Evolutionary conservation across 2,329 filamentous ascomycete genomes (phyloP), one percentile per base, ranked within the genome.

Genomic region (Cytospora piceae): DNA sequence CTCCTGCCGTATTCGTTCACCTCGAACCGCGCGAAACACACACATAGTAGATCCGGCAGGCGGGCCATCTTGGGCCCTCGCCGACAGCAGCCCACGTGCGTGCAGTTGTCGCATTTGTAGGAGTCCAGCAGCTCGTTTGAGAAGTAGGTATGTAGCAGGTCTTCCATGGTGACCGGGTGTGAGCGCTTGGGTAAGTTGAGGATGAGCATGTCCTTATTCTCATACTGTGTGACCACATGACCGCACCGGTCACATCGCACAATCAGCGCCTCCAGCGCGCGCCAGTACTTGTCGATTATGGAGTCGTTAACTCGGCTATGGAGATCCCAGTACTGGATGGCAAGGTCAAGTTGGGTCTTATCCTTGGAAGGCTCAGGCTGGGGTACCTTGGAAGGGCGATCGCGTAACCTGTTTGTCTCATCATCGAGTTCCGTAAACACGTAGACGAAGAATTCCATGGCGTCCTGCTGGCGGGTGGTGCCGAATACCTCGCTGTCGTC

Each of bases 361-460:
- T 69, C 62, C 34, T 58, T 61, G 20, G 67, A 49, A 20, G 64
- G 54, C 58, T 61, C 32, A 58, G 69, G 70, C 69, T 71, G 68
- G 59, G 66, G 65, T 34, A 71, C 70, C 52, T 69, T 65, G 61
- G 59, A 65, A 22, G 60, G 61, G n/a, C 61, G 76, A 66, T 88
- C 81, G n/a, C 81, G 79, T 17, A 76, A 76, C 31, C 74, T 75
- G 74, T 97, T 96, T 6, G 96, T 88, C 77, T 99, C 95, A 73
- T 95, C 91, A 71, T 94, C 90, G 15, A 98, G 82, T 70, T 90
- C 89, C 61, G 92, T 88, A 46, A 96, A 83, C 31, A 97, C 77
- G 73, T 96, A 97, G 55, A 88, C 87, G 70, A 94, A 88, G 71
- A 96, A 96, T 72, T 98, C 95, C 70, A 94, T 91, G 1, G 93